phyloP scores from a whole-genome alignment of 805 yeast species.

The Saturnispora gosingensis region DNA sequence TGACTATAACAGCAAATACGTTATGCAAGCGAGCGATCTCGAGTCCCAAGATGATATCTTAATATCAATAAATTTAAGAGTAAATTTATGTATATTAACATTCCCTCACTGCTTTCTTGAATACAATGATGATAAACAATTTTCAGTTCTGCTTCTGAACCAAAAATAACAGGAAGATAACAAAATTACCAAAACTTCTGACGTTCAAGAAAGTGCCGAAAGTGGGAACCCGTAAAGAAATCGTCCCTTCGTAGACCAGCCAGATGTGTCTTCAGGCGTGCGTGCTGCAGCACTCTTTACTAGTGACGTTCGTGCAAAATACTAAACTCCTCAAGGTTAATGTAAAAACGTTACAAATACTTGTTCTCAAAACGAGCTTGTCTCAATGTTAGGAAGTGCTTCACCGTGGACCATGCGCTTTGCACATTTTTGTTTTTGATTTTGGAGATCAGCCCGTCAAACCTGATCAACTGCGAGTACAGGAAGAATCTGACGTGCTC shows the following conservation, averaged over 20 bases:
- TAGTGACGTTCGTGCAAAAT: background rate
- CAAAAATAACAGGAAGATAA: slow-evolving; percentile 62
- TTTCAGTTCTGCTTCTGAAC: slow-evolving; percentile 98
- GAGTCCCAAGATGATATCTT: background rate
- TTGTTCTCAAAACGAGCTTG: slow-evolving; percentile 28
- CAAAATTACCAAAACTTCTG: slow-evolving; percentile 54
- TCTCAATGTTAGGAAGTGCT: slow-evolving; percentile 33
- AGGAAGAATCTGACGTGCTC: slow-evolving; percentile 38
- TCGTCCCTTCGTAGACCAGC: no score
- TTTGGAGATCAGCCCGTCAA: slow-evolving; percentile 34
- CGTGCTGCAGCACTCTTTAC: no score
- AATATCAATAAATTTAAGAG: slow-evolving; percentile 6
- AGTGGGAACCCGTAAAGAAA: background rate
- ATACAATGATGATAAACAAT: slow-evolving; percentile 52
- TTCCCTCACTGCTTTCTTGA: slow-evolving; percentile 3
- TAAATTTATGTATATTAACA: slow-evolving; percentile 1
- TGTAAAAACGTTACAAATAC: slow-evolving; percentile 9
- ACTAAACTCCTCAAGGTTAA: background rate
- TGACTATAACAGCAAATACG: slow-evolving; percentile 33
- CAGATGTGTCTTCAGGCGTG: no score
- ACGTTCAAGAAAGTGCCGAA: slow-evolving; percentile 13
- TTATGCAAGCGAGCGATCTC: background rate
- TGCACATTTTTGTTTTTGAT: slow-evolving; percentile 38
- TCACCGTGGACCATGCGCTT: slow-evolving; percentile 31
- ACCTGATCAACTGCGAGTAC: slow-evolving; percentile 31